Conservation (phyloP, 2,329 filamentous ascomycete genomes). For the Fusarium sp. region DNA sequence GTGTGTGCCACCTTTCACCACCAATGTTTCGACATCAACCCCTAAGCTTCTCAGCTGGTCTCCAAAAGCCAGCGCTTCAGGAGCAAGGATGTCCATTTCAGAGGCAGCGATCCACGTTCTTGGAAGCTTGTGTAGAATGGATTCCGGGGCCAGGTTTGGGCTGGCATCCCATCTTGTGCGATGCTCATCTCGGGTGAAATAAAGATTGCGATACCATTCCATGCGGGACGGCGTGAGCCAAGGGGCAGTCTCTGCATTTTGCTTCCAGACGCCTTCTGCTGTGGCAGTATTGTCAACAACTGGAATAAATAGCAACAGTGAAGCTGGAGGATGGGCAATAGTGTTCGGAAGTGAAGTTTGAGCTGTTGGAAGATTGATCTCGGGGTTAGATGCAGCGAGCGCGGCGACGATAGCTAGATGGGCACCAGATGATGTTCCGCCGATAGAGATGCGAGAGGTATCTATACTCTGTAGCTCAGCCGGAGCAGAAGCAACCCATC, state of each 20-base stretch:
- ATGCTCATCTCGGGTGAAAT: slow-evolving; percentile 44
- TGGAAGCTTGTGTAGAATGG: slow-evolving; percentile 44
- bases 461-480: slow-evolving; percentile 43
- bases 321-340: slow-evolving; percentile 13
- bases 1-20: slow-evolving; percentile 42
- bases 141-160: slow-evolving; percentile 46
- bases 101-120: slow-evolving; percentile 48
- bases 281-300: slow-evolving; percentile 53
- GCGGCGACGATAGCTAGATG: slow-evolving; percentile 42
- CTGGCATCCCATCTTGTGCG: slow-evolving; percentile 48
- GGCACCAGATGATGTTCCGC: slow-evolving; percentile 48
- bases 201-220: slow-evolving; percentile 53
- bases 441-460: slow-evolving; percentile 43
- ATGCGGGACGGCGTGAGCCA: slow-evolving; percentile 51
- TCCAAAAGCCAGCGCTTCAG: slow-evolving; percentile 47
- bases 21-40: slow-evolving; percentile 31
- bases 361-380: slow-evolving; percentile 29
- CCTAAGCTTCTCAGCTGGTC: slow-evolving; percentile 41
- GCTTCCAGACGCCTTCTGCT: slow-evolving; percentile 38
- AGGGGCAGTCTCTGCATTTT: slow-evolving; percentile 45
- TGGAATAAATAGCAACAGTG: slow-evolving; percentile 46
- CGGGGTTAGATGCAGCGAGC: slow-evolving; percentile 33
- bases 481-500: slow-evolving; percentile 44
- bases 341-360: slow-evolving; percentile 26
- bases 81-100: slow-evolving; percentile 50